Evolutionary conservation across 768 basidiomycete genomes (phyloP).

Genomic region (Neoboletus brunneissimus): DNA sequence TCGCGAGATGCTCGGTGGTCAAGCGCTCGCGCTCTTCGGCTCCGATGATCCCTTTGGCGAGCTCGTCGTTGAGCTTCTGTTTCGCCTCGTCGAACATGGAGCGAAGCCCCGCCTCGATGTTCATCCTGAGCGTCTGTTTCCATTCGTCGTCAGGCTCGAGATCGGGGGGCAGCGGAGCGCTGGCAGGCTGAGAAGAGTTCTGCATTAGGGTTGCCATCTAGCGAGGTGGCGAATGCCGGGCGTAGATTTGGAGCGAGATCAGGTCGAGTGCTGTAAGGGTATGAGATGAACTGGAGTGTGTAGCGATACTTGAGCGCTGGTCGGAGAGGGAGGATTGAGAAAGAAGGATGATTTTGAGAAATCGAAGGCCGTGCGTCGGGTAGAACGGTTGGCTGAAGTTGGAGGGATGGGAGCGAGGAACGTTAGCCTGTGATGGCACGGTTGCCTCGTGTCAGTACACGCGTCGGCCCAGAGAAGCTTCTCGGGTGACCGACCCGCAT

Average conservation of each 20-base stretch:
- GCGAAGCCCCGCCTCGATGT: slow-evolving; percentile 48
- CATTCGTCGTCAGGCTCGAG: slow-evolving; percentile 55
- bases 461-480: slow-evolving; percentile 35
- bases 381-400: slow-evolving; percentile 9
- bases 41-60: slow-evolving; percentile 41
- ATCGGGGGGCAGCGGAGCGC: slow-evolving; percentile 18
- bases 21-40: slow-evolving; percentile 37
- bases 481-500: slow-evolving; percentile 4
- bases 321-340: neutral
- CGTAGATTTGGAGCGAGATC: slow-evolving; percentile 5
- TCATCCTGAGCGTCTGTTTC: slow-evolving; percentile 45
- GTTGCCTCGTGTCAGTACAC: slow-evolving; percentile 58
- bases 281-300: neutral
- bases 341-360: slow-evolving; percentile 5
- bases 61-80: slow-evolving; percentile 50
- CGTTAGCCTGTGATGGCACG: slow-evolving; percentile 38
- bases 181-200: slow-evolving; percentile 11
- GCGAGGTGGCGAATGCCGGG: slow-evolving; percentile 4
- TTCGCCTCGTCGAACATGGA: slow-evolving; percentile 58
- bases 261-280: neutral
- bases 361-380: slow-evolving; percentile 16
- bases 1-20: slow-evolving; percentile 36
- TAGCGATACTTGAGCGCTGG: neutral
- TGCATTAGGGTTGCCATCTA: slow-evolving; percentile 27
- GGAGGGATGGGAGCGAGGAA: slow-evolving; percentile 21